phyloP scores from a whole-genome alignment of 148 eudicot species.

The Gaultheria prostrata region DNA sequence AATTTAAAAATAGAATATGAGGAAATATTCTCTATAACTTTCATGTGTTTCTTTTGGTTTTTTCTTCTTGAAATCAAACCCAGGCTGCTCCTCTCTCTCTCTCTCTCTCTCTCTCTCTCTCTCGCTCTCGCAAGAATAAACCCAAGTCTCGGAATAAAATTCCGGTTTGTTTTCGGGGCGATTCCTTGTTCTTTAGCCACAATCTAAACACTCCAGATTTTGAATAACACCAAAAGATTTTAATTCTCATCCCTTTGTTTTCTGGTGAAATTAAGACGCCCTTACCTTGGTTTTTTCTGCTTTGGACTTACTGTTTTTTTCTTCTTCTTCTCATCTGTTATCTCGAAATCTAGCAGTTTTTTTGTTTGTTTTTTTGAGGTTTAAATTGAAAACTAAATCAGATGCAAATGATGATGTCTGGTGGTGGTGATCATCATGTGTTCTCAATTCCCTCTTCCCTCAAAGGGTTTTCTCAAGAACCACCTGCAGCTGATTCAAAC shows the following conservation, averaged over 20 bases:
- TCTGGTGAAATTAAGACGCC: conserved; percentile 23
- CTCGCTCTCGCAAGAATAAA: conserved; percentile 14
- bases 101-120: neutral
- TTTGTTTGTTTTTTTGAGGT: conserved; percentile 2
- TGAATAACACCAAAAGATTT: conserved; percentile 34
- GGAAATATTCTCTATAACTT: conserved; percentile 32
- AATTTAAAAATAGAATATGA: conserved; percentile 2
- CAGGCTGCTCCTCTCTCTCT: neutral
- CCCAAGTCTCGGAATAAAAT: conserved; percentile 20
- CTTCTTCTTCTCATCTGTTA: neutral
- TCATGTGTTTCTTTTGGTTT: conserved; percentile 42
- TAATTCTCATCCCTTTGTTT: conserved; percentile 26
- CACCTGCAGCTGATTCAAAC: conserved; percentile 24
- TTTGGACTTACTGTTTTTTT: conserved; percentile 24
- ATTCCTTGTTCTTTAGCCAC: conserved; percentile 48
- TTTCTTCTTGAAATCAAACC: conserved; percentile 38
- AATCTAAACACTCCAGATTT: conserved; percentile 35
- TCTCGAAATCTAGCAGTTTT: conserved; percentile 45
- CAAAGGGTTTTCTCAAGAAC: conserved; percentile 29
- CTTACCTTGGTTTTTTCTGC: conserved; percentile 17
- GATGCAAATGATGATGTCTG: conserved; percentile 27
- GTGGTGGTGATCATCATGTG: conserved; percentile 21
- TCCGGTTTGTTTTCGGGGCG: conserved; percentile 15
- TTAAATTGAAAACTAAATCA: neutral
- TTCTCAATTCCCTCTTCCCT: conserved; percentile 40